These are phyloP conservation scores for Aspergillus chevalieri DNA, from an alignment of 2,329 filamentous ascomycete species.

Conservation along the genomic window DNA sequence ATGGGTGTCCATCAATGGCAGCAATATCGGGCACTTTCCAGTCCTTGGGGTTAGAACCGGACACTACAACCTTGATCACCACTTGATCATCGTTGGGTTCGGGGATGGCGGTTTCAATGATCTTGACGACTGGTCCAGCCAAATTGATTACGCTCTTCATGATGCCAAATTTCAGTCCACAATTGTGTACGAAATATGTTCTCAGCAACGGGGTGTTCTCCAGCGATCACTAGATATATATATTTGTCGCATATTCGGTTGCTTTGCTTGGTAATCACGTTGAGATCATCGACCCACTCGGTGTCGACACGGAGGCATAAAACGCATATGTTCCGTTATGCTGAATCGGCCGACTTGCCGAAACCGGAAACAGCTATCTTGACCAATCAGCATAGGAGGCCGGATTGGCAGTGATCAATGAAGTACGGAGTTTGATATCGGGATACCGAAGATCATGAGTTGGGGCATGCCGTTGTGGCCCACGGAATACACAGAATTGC, in stretches of 20 bases:
- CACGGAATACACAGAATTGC: too few species aligned
- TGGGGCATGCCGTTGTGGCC: too few species aligned
- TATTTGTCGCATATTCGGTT: neutral
- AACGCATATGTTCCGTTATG: neutral
- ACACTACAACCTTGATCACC: conserved; percentile 31
- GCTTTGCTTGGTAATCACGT: neutral
- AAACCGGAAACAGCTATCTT: too few species aligned
- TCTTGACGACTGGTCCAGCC: conserved; percentile 15
- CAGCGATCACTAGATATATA: neutral
- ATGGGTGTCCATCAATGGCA: neutral
- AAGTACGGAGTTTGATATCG: too few species aligned
- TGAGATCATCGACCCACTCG: neutral
- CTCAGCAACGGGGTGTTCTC: neutral
- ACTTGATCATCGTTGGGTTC: conserved; percentile 26
- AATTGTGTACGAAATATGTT: neutral
- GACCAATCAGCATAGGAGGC: too few species aligned
- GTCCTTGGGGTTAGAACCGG: conserved; percentile 43
- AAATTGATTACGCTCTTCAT: neutral
- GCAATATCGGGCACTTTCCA: conserved; percentile 30
- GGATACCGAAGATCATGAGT: too few species aligned
- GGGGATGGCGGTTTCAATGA: conserved; percentile 38
- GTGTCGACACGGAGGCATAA: neutral
- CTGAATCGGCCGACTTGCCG: neutral
- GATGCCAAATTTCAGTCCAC: neutral
- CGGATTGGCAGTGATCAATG: too few species aligned